Evolutionary conservation across 2,329 filamentous ascomycete genomes (phyloP).

Genomic region (Apiospora sp.): DNA sequence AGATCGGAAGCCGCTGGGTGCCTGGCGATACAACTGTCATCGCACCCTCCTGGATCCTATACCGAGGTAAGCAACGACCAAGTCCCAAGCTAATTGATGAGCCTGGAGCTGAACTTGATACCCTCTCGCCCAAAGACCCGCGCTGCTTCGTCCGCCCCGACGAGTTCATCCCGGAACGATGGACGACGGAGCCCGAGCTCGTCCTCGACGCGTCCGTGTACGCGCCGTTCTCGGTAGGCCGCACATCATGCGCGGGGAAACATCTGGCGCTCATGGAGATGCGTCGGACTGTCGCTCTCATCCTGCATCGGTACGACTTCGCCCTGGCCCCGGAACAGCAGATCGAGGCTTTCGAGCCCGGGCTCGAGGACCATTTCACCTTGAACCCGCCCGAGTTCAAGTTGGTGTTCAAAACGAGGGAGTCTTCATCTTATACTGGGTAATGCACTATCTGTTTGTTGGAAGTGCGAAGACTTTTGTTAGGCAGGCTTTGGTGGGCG

Average conservation of each 20-base stretch:
- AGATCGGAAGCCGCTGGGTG: slow-evolving; percentile 12
- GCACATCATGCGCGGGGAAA: slow-evolving; percentile 47
- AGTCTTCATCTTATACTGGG: background rate
- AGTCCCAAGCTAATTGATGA: background rate
- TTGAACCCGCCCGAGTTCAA: slow-evolving; percentile 10
- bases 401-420: slow-evolving; percentile 17
- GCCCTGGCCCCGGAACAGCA: slow-evolving; percentile 22
- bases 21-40: background rate
- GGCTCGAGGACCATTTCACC: slow-evolving; percentile 22
- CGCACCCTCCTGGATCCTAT: background rate
- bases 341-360: slow-evolving; percentile 12
- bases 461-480: no score
- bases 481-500: background rate
- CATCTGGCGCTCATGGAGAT: slow-evolving; percentile 46
- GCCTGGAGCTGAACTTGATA: slow-evolving; percentile 16
- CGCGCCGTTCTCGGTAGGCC: slow-evolving; percentile 40
- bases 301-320: slow-evolving; percentile 27
- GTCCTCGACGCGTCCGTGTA: slow-evolving; percentile 35
- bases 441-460: background rate
- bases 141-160: slow-evolving; percentile 34
- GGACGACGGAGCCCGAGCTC: slow-evolving; percentile 33
- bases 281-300: slow-evolving; percentile 13
- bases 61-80: background rate
- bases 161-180: slow-evolving; percentile 38
- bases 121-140: slow-evolving; percentile 29